phyloP scores from a whole-genome alignment of 2,329 filamentous ascomycete genomes.

The Apiospora aurea region DNA sequence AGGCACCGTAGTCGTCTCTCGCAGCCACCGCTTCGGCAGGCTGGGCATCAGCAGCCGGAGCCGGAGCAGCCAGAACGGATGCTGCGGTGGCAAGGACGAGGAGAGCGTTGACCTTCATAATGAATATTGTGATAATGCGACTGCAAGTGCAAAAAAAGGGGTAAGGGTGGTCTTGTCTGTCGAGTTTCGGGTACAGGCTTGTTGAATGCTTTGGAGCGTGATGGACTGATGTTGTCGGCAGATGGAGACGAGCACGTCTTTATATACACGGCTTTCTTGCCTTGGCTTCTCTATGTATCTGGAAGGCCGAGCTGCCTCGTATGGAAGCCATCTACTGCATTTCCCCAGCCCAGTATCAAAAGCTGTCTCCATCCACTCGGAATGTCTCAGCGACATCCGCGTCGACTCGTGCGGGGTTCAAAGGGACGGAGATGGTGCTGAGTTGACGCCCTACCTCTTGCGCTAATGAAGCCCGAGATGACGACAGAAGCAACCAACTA shows the following conservation, averaged over 20 bases:
- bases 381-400: background rate
- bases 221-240: background rate
- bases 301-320: background rate
- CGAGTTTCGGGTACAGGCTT: background rate
- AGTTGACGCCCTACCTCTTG: background rate
- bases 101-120: slow-evolving; percentile 24
- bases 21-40: background rate
- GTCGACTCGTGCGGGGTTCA: background rate
- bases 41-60: background rate
- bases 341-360: background rate
- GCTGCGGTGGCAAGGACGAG: slow-evolving; percentile 17
- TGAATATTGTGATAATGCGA: background rate
- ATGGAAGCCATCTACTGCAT: background rate
- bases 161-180: background rate
- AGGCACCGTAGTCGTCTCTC: background rate
- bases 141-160: background rate
- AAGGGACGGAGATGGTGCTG: background rate
- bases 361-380: background rate
- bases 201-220: background rate
- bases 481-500: background rate
- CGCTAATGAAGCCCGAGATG: background rate
- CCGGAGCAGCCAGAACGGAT: slow-evolving; percentile 24
- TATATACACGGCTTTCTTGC: background rate
- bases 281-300: background rate
- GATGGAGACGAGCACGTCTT: background rate